Evolutionary conservation across 2,329 filamentous ascomycete species (phyloP).

Genomic region (Fusarium sp.): DNA sequence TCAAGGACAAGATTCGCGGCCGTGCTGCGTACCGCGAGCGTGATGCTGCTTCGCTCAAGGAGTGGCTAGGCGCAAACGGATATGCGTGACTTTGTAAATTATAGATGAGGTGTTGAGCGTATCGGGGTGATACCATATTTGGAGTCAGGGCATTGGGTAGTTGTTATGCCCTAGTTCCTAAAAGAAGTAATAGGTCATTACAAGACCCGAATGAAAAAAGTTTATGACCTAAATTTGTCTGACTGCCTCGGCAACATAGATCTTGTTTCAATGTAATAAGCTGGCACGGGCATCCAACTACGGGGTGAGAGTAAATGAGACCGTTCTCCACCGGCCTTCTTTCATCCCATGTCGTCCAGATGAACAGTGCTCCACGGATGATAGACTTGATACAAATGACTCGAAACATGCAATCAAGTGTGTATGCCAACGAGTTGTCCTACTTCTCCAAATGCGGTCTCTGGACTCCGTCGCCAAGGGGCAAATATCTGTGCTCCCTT

Average conservation of each 20-base stretch:
- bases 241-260: not conserved
- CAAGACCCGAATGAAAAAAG: not conserved
- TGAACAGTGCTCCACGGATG: not conserved
- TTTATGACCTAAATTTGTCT: not conserved
- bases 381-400: not conserved
- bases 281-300: not conserved
- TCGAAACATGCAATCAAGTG: not conserved
- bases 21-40: conserved; percentile 85
- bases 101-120: conserved; percentile 25
- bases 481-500: not conserved
- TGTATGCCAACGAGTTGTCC: not conserved
- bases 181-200: not conserved
- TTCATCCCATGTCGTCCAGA: not conserved
- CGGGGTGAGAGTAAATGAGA: not conserved
- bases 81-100: conserved; percentile 54
- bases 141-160: not conserved
- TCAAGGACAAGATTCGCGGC: conserved; percentile 86
- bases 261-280: not conserved
- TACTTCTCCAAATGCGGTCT: not conserved
- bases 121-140: not conserved
- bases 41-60: conserved; percentile 77
- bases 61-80: conserved; percentile 77
- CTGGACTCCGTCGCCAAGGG: not conserved
- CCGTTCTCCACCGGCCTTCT: not conserved
- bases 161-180: not conserved